A percentile compares a stretch with the other conserved stretches of the same genome.
Evolutionary conservation across 2,329 filamentous ascomycete species (phyloP).

Genomic region (Verticillium longisporum): DNA sequence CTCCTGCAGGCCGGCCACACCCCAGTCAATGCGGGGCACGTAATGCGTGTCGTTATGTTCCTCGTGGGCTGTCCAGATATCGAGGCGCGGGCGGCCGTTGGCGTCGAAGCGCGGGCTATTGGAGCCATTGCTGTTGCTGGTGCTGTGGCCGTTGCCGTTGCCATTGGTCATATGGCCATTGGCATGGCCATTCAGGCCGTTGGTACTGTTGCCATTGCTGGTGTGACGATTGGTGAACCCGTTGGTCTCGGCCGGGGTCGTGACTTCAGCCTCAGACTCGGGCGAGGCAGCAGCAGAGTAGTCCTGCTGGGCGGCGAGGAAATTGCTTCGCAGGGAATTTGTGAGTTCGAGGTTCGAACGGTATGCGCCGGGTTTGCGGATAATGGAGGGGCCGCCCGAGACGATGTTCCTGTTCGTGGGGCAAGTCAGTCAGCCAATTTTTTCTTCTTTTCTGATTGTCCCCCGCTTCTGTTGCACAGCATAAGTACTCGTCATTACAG

Average conservation of each 20-base stretch:
- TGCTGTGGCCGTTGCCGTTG: slow-evolving; percentile 21
- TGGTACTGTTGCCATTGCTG: slow-evolving; percentile 18
- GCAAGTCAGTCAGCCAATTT: slow-evolving; percentile 10
- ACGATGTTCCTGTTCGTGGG: slow-evolving; percentile 64
- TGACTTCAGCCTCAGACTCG: slow-evolving; percentile 14
- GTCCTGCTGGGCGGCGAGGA: slow-evolving; percentile 65
- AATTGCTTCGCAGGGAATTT: slow-evolving; percentile 79
- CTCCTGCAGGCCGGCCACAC: slow-evolving; percentile 65
- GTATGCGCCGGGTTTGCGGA: slow-evolving; percentile 68
- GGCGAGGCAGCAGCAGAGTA: slow-evolving; percentile 29
- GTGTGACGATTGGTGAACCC: slow-evolving; percentile 15
- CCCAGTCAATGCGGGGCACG: slow-evolving; percentile 72
- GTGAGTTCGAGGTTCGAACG: slow-evolving; percentile 93
- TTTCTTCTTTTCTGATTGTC: background rate
- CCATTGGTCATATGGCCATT: slow-evolving; percentile 3
- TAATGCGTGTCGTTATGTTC: slow-evolving; percentile 54
- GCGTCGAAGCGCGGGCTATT: slow-evolving; percentile 15
- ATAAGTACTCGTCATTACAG: no score
- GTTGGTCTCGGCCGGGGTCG: slow-evolving; percentile 19
- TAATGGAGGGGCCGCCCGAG: slow-evolving; percentile 73
- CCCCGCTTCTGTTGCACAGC: no score
- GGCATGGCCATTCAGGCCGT: background rate
- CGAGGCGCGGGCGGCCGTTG: slow-evolving; percentile 19
- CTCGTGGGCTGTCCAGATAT: slow-evolving; percentile 60
- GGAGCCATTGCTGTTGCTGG: slow-evolving; percentile 10